Conservation (phyloP, 2,329 filamentous ascomycete species). For the Epichloe gansuensis region DNA sequence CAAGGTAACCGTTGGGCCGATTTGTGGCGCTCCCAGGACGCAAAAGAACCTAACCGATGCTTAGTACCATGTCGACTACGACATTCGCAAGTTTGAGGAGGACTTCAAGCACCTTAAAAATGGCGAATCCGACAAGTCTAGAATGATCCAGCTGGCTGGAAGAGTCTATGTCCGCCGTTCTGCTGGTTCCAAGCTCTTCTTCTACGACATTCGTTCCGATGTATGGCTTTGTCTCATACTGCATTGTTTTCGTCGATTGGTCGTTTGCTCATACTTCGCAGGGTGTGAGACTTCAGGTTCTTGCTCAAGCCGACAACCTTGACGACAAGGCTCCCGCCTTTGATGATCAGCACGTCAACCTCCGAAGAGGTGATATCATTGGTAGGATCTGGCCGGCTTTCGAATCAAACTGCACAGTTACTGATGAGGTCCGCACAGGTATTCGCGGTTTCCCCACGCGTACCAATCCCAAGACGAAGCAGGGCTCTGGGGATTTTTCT, state of each 20-base stretch:
- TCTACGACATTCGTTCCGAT: slow-evolving; percentile 57
- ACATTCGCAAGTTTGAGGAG: slow-evolving; percentile 66
- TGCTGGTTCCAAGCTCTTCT: slow-evolving; percentile 73
- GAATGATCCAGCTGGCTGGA: slow-evolving; percentile 65
- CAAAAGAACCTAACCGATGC: neutral
- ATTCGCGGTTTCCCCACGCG: slow-evolving; percentile 29
- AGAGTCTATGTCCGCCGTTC: slow-evolving; percentile 83
- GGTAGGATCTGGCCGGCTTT: slow-evolving; percentile 31
- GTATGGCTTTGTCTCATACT: slow-evolving; percentile 8
- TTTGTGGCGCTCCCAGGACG: neutral
- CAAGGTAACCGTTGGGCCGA: slow-evolving; percentile 32
- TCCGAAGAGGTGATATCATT: slow-evolving; percentile 86
- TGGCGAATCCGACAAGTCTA: slow-evolving; percentile 68
- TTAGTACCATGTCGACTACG: slow-evolving; percentile 72
- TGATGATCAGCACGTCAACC: slow-evolving; percentile 75
- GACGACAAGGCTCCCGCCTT: slow-evolving; percentile 56
- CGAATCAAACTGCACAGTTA: neutral
- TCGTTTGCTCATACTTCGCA: slow-evolving; percentile 11
- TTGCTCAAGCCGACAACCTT: slow-evolving; percentile 77
- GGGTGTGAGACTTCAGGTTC: slow-evolving; percentile 68
- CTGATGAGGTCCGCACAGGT: slow-evolving; percentile 7
- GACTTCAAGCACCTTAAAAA: slow-evolving; percentile 76
- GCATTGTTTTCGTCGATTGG: neutral
- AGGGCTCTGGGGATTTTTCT: slow-evolving; percentile 48
- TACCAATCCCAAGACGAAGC: slow-evolving; percentile 84